phyloP scores from a whole-genome alignment of 106 monocot genomes.

The Dioscorea alata region DNA sequence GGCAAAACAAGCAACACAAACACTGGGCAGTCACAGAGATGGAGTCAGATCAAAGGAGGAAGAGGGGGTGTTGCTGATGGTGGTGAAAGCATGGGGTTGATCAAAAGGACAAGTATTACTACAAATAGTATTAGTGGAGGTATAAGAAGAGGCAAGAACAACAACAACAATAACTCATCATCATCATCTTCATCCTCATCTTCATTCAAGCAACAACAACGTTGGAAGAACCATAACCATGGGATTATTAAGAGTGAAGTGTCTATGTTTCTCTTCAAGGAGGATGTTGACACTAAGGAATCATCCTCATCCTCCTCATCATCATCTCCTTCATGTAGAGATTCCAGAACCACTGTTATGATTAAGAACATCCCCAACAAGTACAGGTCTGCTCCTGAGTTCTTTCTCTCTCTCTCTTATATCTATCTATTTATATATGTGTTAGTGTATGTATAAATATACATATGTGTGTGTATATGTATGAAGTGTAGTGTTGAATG shows the following conservation, averaged over 20 bases:
- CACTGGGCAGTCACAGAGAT: background rate
- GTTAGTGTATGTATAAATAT: background rate
- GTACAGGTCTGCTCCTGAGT: conserved; percentile 54
- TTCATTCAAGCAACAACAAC: conserved; percentile 26
- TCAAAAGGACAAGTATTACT: background rate
- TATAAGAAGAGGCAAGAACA: background rate
- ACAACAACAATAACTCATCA: conserved; percentile 5
- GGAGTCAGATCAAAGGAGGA: too few species aligned
- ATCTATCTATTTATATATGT: background rate
- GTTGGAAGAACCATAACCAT: conserved; percentile 25
- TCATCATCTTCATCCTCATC: conserved; percentile 10
- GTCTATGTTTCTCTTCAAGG: conserved; percentile 53
- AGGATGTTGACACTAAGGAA: conserved; percentile 2
- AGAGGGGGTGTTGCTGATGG: too few species aligned
- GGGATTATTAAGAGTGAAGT: conserved; percentile 27
- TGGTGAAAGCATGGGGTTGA: background rate
- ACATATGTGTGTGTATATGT: background rate
- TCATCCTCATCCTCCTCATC: background rate
- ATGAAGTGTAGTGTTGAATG: background rate
- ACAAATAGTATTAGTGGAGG: background rate
- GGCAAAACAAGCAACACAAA: background rate
- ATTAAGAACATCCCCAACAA: conserved; percentile 99
- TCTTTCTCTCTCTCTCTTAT: background rate
- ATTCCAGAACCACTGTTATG: conserved; percentile 93
- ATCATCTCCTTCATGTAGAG: conserved; percentile 19